Percentiles rank a stretch among this genome's conserved stretches.
These are phyloP conservation scores for Nannochloris sp. DNA, from an alignment of 139 green algal species.

Conservation along the genomic window DNA sequence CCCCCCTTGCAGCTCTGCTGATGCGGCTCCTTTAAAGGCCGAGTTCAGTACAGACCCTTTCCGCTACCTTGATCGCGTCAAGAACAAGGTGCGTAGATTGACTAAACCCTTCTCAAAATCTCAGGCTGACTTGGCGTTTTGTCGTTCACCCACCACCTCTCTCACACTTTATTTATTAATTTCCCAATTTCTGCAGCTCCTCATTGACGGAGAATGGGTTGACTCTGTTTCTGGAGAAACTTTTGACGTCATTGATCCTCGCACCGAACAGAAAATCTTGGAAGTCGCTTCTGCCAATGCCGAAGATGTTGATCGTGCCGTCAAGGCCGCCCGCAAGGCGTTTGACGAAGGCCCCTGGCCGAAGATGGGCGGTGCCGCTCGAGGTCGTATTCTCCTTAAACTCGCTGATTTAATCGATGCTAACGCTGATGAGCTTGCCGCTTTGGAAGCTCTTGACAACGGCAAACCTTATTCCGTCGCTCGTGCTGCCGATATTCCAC, in stretches of 20 bases:
- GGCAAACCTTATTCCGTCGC: conserved; percentile 45
- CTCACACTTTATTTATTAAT: too few relatives aligned
- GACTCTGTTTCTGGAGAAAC: conserved; percentile 34
- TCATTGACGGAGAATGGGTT: conserved; percentile 62
- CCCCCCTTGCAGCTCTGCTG: too few relatives aligned
- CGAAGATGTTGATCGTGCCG: conserved; percentile 43
- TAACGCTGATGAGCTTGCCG: conserved; percentile 39
- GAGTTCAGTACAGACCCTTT: too few relatives aligned
- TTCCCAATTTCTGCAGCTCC: conserved; percentile 44
- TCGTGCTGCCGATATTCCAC: conserved; percentile 34
- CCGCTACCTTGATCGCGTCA: too few relatives aligned
- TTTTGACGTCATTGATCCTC: conserved; percentile 37
- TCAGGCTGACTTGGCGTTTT: too few relatives aligned
- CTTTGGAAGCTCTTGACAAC: conserved; percentile 61
- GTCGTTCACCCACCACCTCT: too few relatives aligned
- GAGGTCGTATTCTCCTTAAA: conserved; percentile 44
- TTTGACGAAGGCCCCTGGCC: conserved; percentile 64
- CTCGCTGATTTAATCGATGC: conserved; percentile 42
- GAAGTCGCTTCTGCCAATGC: conserved; percentile 49
- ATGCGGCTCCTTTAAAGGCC: too few relatives aligned
- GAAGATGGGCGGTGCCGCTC: conserved; percentile 39
- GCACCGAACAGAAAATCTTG: conserved; percentile 46
- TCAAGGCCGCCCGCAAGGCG: conserved; percentile 25
- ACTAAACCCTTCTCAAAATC: too few relatives aligned
- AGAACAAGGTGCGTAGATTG: too few relatives aligned